Base-by-base conservation (phyloP, 371 early-diverging fungal genomes). In the Mucor indicus region DNA sequence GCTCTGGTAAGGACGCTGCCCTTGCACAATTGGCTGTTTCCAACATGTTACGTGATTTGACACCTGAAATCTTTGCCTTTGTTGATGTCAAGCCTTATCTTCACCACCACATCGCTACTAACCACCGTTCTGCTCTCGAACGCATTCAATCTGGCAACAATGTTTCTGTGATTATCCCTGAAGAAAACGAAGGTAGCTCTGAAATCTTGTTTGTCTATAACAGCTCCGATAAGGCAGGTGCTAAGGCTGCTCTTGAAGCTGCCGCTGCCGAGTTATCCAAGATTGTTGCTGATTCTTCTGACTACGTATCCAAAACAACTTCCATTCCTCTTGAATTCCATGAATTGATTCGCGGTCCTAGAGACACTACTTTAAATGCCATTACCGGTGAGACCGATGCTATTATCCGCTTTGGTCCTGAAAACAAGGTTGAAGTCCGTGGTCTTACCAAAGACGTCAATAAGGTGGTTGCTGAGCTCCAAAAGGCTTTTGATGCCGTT, bases 401-500 rank as follows among this genome's bases (percentile, higher is more conserved):
- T 3, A 67, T 72, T 7, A 82, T 95, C 32, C 83, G 80, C 31
- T 84, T 93, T 60, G 92, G 91, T 21, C 53, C 77, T 16, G 52
- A 63, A 16, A 69, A 60, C 1, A 67, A 73, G 16, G 76, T 96
- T 29, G 78, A 84, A 38, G 72, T 97, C 54, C 85, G 84, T 53
- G 98, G 98, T 27, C 86, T 89, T 13, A 75, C 73, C 38, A 79
- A 79, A 15, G 87, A 89, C 20, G 96, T 91, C 0, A 81, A 79
- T 9, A 79, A 83, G 19, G 86, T 86, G 1, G 69, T 77, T 27
- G 70, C 59, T 16, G 85, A 85, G 57, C 69, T 97, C 40, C 55
- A 67, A 24, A 79, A 82, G 41, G 63, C 86, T 11, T 78, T 79
- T 6, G 79, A 76, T 13, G 90, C 84, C 31, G 76, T 81, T 48